phyloP scores from a whole-genome alignment of 2,329 filamentous ascomycete species.

The Dothiorella sarmentorum region DNA sequence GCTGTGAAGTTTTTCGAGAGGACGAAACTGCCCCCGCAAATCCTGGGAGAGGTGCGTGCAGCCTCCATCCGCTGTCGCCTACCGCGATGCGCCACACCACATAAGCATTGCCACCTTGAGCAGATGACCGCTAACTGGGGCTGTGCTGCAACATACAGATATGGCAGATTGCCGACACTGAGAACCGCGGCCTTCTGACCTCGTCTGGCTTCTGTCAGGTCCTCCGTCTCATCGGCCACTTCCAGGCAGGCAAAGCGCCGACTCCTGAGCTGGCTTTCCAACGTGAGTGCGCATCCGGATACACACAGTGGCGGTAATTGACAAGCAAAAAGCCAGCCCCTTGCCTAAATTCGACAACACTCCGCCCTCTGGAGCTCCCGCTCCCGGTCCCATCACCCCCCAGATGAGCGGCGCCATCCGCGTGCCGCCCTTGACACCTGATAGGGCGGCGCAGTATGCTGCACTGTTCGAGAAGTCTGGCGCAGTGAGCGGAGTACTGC shows the following conservation, averaged over 20 bases:
- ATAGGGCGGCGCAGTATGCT: constrained; percentile 86
- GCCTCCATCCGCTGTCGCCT: neutral
- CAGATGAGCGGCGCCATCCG: constrained; percentile 61
- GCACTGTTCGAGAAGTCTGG: constrained; percentile 87
- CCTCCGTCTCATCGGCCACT: constrained; percentile 89
- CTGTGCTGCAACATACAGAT: constrained; percentile 57
- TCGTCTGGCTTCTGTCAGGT: constrained; percentile 91
- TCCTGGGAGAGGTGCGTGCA: constrained; percentile 59
- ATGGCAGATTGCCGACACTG: constrained; percentile 97
- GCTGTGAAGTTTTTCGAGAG: constrained; percentile 98
- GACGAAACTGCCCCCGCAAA: constrained; percentile 79
- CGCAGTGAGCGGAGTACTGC: constrained; percentile 70
- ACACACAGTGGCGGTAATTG: neutral
- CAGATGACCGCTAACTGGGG: constrained; percentile 15
- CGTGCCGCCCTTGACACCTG: constrained; percentile 81
- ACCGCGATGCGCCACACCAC: neutral
- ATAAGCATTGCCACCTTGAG: constrained; percentile 3
- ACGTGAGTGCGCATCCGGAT: constrained; percentile 46
- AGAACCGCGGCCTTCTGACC: constrained; percentile 91
- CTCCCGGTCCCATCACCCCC: constrained; percentile 46
- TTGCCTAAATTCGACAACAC: constrained; percentile 85
- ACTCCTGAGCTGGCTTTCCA: constrained; percentile 77
- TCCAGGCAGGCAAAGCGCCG: constrained; percentile 81
- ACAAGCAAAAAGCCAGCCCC: constrained; percentile 59
- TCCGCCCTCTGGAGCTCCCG: constrained; percentile 47